Base-by-base conservation (phyloP, 108 stramenopile species). In the Nitzschia putrida region DNA sequence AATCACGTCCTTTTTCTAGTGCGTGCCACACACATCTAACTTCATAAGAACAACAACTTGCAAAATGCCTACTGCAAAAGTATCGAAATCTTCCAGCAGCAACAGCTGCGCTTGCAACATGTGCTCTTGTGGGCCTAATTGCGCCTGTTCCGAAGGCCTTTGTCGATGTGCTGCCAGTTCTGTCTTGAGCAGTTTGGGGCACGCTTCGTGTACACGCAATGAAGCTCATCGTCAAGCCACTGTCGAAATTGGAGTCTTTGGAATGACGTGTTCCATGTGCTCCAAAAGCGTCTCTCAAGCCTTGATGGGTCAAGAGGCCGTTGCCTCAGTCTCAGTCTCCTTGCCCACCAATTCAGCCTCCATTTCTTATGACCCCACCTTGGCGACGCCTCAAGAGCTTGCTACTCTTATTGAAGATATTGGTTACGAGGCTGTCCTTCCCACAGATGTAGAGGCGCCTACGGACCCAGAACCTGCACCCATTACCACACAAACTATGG, bases 261-360 rank as follows among this genome's bases (percentile, higher is more conserved):
- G 80, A 18, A 84, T 84, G 83, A 80, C 83, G 16, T 84, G 83
- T 60, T 68, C 61, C 53, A 78, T 84, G 76, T 84, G 83, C 44
- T 68, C 57, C 57, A 55, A 74, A 53, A 61, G 72, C 16, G 65
- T 83, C 21, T 43, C 55, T 3, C 44, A 43, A 51, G 61, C 74
- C 7, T 34, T 83, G 41, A 26, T 61, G 21, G 18, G 10, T 23
- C 37, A 72, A 7, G 40, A 64, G 11, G 73, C 64, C 12, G 82
- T 83, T 16, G 14, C 45, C 16, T 11, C 18, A 3, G 71, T 66
- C 14, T 26, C 54, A 9, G 77, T 84, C 16, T 54, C 59, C 7
- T 44, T 84, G 64, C 53, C 83, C n/a, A 80, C 79, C 22, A 64
- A 84, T 57, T 55, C 57, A 18, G 83, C 80, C 8, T 49, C 39